A percentile compares a stretch with the other conserved stretches of the same genome.
phyloP scores from a whole-genome alignment of 495 filamentous ascomycete genomes.

The Xylaria nigripes region DNA sequence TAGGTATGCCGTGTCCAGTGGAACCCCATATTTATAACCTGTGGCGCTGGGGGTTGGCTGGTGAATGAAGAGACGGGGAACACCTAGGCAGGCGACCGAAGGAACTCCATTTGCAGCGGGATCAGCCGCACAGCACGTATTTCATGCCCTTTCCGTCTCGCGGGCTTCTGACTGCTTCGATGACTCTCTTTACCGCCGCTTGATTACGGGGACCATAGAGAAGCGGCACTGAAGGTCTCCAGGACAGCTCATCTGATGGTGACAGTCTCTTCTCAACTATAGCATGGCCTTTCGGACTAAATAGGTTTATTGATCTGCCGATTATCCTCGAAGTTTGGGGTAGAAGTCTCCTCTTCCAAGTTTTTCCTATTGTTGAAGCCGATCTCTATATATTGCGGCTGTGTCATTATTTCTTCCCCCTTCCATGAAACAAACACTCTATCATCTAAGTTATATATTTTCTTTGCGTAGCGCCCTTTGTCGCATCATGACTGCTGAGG shows the following conservation, averaged over 20 bases:
- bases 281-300: conserved; percentile 1
- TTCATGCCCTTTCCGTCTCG: conserved; percentile 15
- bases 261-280: neutral
- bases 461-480: neutral
- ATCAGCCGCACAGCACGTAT: conserved; percentile 28
- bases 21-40: conserved; percentile 12
- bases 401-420: neutral
- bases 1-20: conserved; percentile 5
- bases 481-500: conserved; percentile 32
- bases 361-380: neutral
- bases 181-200: conserved; percentile 18
- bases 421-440: neutral
- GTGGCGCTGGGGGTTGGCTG: conserved; percentile 1
- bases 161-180: conserved; percentile 27
- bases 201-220: conserved; percentile 12
- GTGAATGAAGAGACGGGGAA: conserved; percentile 6
- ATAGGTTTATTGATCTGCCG: conserved; percentile 7
- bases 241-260: conserved; percentile 27
- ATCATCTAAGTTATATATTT: conserved; percentile 4
- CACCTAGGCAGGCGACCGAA: conserved; percentile 19
- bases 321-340: conserved; percentile 4
- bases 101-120: conserved; percentile 16
- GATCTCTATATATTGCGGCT: neutral
- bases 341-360: neutral
- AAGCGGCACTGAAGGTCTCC: conserved; percentile 12